Base-by-base conservation (phyloP, 169 alveolate genomes). In the Plasmodium malariae region DNA sequence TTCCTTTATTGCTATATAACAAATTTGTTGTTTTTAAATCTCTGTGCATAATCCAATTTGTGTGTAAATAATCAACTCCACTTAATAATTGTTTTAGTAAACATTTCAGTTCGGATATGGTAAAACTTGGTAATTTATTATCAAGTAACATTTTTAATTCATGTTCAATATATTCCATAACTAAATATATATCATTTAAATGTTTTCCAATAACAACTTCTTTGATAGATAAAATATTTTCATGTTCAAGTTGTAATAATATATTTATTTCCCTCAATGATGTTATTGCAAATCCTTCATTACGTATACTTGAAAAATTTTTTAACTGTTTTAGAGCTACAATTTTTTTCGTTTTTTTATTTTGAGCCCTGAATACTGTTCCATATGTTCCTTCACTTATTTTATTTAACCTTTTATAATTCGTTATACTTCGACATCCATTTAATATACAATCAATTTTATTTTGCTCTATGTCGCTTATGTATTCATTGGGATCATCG, bases 301-400 rank as follows among this genome's bases (percentile, higher is more conserved):
- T 96, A 48, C 96, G 94, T 70, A 97, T 97, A 62, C 97, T 94
- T n/a, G 92, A 94, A 87, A 95, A 96, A 69, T 63, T 48, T 86
- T 96, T 96, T 21, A 98, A 96, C 57, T 97, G 97, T 95, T 98
- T 98, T 49, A 98, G 80, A 21, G 99, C 99, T 43, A 97, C 98
- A 24, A 94, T 88, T 89, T 94, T 97, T 26, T 97, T 97, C 36
- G 98, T 96, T 45, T 92, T 76, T 54, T 87, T 94, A 74, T 97
- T 99, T 87, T 92, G 95, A 12, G 99, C 99, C 83, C 96, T 95
- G 88, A 96, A 97, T 4, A 98, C 99, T 36, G 98, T 96, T 37
- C 99, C 99, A 91, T 97, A 98, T 0, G 99, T 97, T 9, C 99
- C 99, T 86, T 96, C 98, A 49, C 99, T 98, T 73, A 98, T 96